Conservation (phyloP, 495 filamentous ascomycete species). For the Sphaerosporella brunnea region DNA sequence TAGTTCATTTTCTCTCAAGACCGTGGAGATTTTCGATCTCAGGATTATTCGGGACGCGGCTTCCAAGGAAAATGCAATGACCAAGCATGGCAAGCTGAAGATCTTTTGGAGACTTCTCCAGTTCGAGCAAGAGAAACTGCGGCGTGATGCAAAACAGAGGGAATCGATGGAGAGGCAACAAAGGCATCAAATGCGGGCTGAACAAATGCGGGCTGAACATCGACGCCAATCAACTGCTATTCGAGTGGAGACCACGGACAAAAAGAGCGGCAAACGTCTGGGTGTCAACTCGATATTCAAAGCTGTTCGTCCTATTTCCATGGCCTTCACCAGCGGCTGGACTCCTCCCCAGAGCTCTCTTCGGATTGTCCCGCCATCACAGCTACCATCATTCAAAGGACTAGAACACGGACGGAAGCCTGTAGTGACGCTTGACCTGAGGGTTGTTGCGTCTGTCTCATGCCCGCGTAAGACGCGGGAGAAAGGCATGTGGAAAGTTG, state of each 20-base stretch:
- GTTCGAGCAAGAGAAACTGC: slow-evolving; percentile 27
- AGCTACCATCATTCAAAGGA: slow-evolving; percentile 18
- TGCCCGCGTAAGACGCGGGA: slow-evolving; percentile 21
- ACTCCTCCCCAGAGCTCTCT: slow-evolving; percentile 21
- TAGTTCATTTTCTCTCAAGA: not conserved
- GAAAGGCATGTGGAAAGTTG: slow-evolving; percentile 21
- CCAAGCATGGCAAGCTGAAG: slow-evolving; percentile 18
- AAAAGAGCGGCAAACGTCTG: slow-evolving; percentile 22
- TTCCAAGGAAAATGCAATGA: slow-evolving; percentile 21
- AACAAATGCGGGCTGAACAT: slow-evolving; percentile 18
- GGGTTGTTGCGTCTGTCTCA: slow-evolving; percentile 14
- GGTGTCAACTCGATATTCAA: slow-evolving; percentile 27
- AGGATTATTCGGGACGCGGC: slow-evolving; percentile 21
- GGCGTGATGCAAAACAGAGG: slow-evolving; percentile 25
- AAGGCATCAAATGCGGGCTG: slow-evolving; percentile 18
- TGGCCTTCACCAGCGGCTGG: slow-evolving; percentile 24
- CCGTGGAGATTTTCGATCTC: slow-evolving; percentile 12
- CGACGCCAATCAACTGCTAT: slow-evolving; percentile 24
- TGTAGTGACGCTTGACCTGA: slow-evolving; percentile 18
- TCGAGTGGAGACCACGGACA: slow-evolving; percentile 19
- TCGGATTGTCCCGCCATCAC: slow-evolving; percentile 17
- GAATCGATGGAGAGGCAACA: slow-evolving; percentile 25
- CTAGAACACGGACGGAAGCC: slow-evolving; percentile 24
- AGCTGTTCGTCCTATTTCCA: slow-evolving; percentile 25
- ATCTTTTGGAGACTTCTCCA: slow-evolving; percentile 24